phyloP scores from a whole-genome alignment of 495 filamentous ascomycete species.

The Niebla homalea region DNA sequence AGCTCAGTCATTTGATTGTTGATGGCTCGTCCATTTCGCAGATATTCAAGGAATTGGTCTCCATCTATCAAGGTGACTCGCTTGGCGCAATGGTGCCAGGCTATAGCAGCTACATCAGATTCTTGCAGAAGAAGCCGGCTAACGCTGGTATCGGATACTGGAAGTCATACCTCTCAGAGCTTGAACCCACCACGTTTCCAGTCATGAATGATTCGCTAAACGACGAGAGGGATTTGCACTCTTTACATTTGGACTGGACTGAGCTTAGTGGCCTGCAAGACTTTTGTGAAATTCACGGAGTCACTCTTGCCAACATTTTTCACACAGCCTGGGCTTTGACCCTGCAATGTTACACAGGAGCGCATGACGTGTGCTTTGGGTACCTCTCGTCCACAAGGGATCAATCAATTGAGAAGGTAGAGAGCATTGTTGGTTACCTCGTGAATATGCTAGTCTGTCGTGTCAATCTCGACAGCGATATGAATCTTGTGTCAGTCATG shows the following conservation, averaged over 20 bases:
- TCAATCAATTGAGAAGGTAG: conserved; percentile 29
- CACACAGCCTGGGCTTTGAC: conserved; percentile 42
- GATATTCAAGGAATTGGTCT: conserved; percentile 33
- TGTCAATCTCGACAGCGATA: conserved; percentile 23
- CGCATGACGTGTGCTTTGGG: conserved; percentile 40
- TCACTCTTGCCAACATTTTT: conserved; percentile 39
- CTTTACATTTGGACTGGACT: conserved; percentile 20
- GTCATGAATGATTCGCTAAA: conserved; percentile 24
- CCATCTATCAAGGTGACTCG: conserved; percentile 32
- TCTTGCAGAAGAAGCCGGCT: conserved; percentile 26
- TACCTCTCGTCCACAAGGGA: conserved; percentile 41
- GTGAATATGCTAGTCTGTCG: conserved; percentile 43
- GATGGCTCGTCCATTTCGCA: conserved; percentile 37
- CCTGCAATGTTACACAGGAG: conserved; percentile 34
- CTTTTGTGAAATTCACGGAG: conserved; percentile 32
- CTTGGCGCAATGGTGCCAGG: conserved; percentile 25
- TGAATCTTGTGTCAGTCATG: conserved; percentile 21
- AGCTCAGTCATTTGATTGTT: conserved; percentile 43
- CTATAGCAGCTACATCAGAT: conserved; percentile 42
- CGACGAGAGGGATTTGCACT: conserved; percentile 19
- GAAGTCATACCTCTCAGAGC: conserved; percentile 33
- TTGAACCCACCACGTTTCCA: conserved; percentile 42
- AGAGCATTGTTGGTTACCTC: conserved; percentile 37
- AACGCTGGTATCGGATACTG: conserved; percentile 38
- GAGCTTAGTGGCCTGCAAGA: conserved; percentile 22